phyloP scores from a whole-genome alignment of 768 basidiomycete genomes.

The Boletus vermiculosoides region DNA sequence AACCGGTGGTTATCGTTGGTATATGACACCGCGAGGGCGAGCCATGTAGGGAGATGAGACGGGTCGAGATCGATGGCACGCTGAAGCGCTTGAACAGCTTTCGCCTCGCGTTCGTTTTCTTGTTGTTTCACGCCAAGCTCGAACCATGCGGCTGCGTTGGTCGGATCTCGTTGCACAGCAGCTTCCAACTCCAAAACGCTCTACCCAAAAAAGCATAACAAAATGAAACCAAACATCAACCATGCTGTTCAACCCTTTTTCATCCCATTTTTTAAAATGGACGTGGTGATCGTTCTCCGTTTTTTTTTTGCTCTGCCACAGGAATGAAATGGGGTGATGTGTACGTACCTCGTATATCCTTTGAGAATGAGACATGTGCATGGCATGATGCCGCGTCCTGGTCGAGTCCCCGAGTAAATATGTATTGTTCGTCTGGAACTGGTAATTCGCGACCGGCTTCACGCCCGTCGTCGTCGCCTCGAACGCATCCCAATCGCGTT shows the following conservation, averaged over 20 bases:
- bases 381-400: conserved; percentile 45
- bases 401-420: conserved; percentile 64
- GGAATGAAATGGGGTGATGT: conserved; percentile 6
- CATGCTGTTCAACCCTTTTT: conserved; percentile 8
- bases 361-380: conserved; percentile 32
- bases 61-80: conserved; percentile 83
- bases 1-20: conserved; percentile 83
- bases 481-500: conserved; percentile 77
- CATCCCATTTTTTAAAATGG: neutral
- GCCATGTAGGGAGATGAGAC: conserved; percentile 73
- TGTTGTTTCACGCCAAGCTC: conserved; percentile 95
- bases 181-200: conserved; percentile 89
- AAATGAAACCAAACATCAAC: conserved; percentile 12
- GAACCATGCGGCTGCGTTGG: conserved; percentile 77
- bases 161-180: conserved; percentile 73
- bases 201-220: conserved; percentile 40
- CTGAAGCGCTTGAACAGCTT: conserved; percentile 82
- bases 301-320: conserved; percentile 5
- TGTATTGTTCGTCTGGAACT: conserved; percentile 77
- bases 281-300: conserved; percentile 8
- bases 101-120: conserved; percentile 92
- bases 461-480: conserved; percentile 73
- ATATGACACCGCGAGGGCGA: conserved; percentile 86
- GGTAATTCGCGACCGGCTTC: conserved; percentile 54
- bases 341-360: conserved; percentile 42